These are phyloP conservation scores for Bidens hawaiensis DNA, from an alignment of 140 eudicot species.

Conservation along the genomic window DNA sequence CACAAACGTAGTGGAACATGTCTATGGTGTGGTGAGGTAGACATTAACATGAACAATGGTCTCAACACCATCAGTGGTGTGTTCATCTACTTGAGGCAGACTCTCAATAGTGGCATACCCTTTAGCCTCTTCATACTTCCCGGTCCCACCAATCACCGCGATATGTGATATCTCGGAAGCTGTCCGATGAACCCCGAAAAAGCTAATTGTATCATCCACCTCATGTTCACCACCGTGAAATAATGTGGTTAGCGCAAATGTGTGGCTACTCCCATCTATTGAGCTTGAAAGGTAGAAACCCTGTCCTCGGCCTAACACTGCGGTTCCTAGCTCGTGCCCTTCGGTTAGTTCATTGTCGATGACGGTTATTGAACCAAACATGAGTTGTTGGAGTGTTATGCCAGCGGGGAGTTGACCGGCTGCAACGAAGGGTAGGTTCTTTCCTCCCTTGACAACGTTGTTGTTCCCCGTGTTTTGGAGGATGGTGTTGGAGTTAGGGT, in stretches of 20 bases:
- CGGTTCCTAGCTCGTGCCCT: constrained; percentile 87
- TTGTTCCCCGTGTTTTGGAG: constrained; percentile 76
- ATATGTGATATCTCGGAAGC: constrained; percentile 76
- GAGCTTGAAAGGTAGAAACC: constrained; percentile 94
- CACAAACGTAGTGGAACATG: constrained; percentile 6
- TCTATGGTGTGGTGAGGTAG: constrained; percentile 52
- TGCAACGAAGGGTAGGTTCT: constrained; percentile 72
- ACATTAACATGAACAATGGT: constrained; percentile 77
- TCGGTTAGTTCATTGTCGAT: constrained; percentile 89
- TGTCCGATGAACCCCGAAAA: constrained; percentile 90
- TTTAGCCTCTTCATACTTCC: constrained; percentile 85
- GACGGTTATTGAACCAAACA: constrained; percentile 92
- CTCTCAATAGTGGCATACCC: constrained; percentile 92
- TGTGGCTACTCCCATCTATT: constrained; percentile 85
- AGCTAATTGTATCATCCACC: constrained; percentile 71
- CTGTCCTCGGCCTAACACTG: constrained; percentile 77
- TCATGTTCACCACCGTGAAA: constrained; percentile 65
- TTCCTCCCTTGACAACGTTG: constrained; percentile 45
- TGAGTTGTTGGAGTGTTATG: constrained; percentile 82
- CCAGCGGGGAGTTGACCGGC: constrained; percentile 96
- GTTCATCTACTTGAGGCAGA: constrained; percentile 79
- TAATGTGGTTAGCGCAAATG: constrained; percentile 68
- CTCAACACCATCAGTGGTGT: constrained; percentile 91
- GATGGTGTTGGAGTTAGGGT: constrained; percentile 43
- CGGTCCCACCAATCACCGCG: constrained; percentile 92